Percentiles rank a stretch among this genome's conserved stretches.
Evolutionary conservation across 2,329 filamentous ascomycete species (phyloP).

Genomic region (Arthrobotrys megalospora): DNA sequence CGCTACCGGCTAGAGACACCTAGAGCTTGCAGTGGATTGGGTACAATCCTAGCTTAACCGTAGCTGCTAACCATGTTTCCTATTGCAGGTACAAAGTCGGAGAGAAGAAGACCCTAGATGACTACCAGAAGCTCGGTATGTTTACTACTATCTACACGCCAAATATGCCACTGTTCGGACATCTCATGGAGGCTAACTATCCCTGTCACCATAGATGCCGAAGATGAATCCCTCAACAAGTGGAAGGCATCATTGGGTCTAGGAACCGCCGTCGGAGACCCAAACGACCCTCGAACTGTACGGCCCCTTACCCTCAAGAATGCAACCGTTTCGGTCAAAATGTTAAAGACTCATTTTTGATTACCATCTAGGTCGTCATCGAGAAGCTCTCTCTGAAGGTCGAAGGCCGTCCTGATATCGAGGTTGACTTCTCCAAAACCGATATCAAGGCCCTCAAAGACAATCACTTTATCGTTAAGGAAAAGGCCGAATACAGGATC

Average conservation of each 20-base stretch:
- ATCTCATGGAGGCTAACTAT: neutral
- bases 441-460: slow-evolving; percentile 85
- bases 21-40: slow-evolving; percentile 8
- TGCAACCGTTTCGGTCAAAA: neutral
- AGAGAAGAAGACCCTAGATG: slow-evolving; percentile 97
- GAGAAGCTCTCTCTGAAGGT: slow-evolving; percentile 82
- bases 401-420: slow-evolving; percentile 84
- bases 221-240: slow-evolving; percentile 94
- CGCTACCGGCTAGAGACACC: neutral
- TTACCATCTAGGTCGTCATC: slow-evolving; percentile 62
- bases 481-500: slow-evolving; percentile 94
- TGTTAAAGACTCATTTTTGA: neutral
- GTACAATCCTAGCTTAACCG: slow-evolving; percentile 3
- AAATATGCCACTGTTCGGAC: slow-evolving; percentile 13
- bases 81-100: slow-evolving; percentile 86
- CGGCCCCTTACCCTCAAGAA: too few relatives aligned
- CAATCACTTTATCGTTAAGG: slow-evolving; percentile 97
- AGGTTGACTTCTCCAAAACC: slow-evolving; percentile 84
- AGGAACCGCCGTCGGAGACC: slow-evolving; percentile 69
- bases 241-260: slow-evolving; percentile 98
- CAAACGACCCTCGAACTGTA: slow-evolving; percentile 63
- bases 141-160: slow-evolving; percentile 61
- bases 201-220: slow-evolving; percentile 71
- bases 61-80: slow-evolving; percentile 32
- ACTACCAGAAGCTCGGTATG: slow-evolving; percentile 94